phyloP scores from a whole-genome alignment of 768 basidiomycete species.

The Suillus hirtellus region DNA sequence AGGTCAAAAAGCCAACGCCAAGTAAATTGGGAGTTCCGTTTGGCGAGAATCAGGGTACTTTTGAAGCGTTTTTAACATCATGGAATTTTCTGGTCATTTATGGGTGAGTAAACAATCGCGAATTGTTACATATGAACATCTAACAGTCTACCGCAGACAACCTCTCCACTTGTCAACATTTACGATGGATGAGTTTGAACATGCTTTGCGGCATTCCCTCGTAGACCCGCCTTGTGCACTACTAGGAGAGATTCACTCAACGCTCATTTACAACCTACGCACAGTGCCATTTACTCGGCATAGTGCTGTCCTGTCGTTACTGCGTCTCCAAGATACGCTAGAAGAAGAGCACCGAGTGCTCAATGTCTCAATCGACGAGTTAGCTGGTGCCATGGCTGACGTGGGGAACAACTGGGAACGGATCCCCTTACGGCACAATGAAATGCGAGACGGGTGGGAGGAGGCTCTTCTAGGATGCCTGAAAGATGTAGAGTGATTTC shows the following conservation, averaged over 20 bases:
- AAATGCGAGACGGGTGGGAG: conserved; percentile 88
- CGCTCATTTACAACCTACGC: conserved; percentile 86
- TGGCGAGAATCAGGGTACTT: conserved; percentile 58
- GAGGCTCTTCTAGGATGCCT: conserved; percentile 86
- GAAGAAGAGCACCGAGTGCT: conserved; percentile 46
- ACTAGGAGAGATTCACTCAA: conserved; percentile 86
- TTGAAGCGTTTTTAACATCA: conserved; percentile 84
- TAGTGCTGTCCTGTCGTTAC: conserved; percentile 68
- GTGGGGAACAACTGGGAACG: conserved; percentile 88
- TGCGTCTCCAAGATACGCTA: conserved; percentile 40
- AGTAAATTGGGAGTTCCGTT: conserved; percentile 68
- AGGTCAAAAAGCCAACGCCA: conserved; percentile 63
- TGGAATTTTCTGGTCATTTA: conserved; percentile 96
- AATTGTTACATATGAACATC: not conserved
- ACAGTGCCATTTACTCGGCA: conserved; percentile 78
- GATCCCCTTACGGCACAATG: conserved; percentile 66
- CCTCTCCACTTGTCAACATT: conserved; percentile 86
- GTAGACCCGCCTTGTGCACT: conserved; percentile 71
- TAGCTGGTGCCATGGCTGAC: conserved; percentile 72
- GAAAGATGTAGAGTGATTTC: conserved; percentile 72
- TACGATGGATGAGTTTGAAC: conserved; percentile 91
- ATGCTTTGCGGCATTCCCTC: conserved; percentile 75
- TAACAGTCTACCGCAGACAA: conserved; percentile 50
- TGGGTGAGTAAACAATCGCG: conserved; percentile 57
- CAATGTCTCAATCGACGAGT: conserved; percentile 61